These are phyloP conservation scores for Podila verticillata DNA, from an alignment of 192 early-diverging fungal species.

Conservation along the genomic window DNA sequence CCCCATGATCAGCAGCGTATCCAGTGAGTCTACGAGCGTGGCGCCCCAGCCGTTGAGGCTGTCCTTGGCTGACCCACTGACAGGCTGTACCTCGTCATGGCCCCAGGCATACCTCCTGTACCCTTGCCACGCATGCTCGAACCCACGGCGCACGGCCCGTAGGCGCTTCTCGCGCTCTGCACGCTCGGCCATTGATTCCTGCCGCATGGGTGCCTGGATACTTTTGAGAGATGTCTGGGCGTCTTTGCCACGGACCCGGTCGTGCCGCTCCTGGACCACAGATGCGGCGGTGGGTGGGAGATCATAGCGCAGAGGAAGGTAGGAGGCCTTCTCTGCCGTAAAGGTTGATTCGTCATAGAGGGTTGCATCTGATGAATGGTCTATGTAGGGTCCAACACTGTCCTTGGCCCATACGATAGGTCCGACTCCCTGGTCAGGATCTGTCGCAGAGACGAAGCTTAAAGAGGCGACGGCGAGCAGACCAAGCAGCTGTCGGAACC, in stretches of 20 bases:
- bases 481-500: too few relatives aligned
- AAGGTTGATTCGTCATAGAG: too few relatives aligned
- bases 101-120: slow-evolving; percentile 82
- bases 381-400: too few relatives aligned
- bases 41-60: slow-evolving; percentile 61
- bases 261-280: neutral
- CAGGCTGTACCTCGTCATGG: slow-evolving; percentile 66
- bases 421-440: too few relatives aligned
- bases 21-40: slow-evolving; percentile 84
- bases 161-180: slow-evolving; percentile 20
- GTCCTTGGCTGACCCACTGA: slow-evolving; percentile 26
- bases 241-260: neutral
- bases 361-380: too few relatives aligned
- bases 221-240: neutral
- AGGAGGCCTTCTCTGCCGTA: too few relatives aligned
- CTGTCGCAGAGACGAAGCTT: too few relatives aligned
- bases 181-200: neutral
- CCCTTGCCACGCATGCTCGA: slow-evolving; percentile 72
- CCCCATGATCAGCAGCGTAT: slow-evolving; percentile 85
- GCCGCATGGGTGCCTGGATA: neutral
- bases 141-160: slow-evolving; percentile 63
- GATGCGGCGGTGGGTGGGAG: neutral
- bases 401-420: too few relatives aligned
- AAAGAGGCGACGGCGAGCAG: too few relatives aligned
- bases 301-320: too few relatives aligned